Base-by-base conservation (phyloP, 108 stramenopile genomes). In the Aurantiochytrium sp. region DNA sequence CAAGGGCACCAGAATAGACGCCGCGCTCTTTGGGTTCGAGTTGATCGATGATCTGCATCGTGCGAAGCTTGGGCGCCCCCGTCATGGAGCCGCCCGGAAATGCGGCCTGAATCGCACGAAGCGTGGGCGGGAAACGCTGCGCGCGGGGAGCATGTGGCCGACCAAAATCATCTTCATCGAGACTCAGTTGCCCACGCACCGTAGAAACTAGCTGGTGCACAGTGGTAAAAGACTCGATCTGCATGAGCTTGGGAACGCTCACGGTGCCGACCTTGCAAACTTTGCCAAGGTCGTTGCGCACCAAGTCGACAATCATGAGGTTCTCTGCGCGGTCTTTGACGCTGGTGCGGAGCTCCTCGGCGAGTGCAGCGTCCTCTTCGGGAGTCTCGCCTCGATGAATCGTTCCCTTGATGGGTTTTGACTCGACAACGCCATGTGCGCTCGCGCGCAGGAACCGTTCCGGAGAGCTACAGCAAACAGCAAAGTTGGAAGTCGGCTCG, bases 51-150 rank as follows among this genome's bases (percentile, higher is more conserved):
- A 98, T 93, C 64, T 98, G 97, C 95, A 97, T 96, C 18, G 97
- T 96, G 42, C 97, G 94, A 43, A 94, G 89, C 92, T 99, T 99
- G 47, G 98, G 98, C 23, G 98, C 98, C n/a, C 98, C 98, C 51
- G 98, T 98, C 98, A 99, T 99, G 87, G 97, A 97, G 3, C 98
- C 98, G 29, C 97, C 97, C 0, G 98, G 98, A 88, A 99, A 99
- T 51, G 96, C 94, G n/a, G 97, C 96, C 88, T 98, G 97, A 18
- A 97, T 92, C 2, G 95, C 94, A 89, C 88, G 93, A 53, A 55
- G 49, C 10, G 57, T 35, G 3, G 72, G 44, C 16, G 72, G 72
- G 19, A 83, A 42, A n/a, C 25, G 57, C 58, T 45, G 57, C 16
- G 23, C 87, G 28, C 53, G 58, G 6, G 29, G 87, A 8, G 25